Evolutionary conservation across 345 rosid species (phyloP).

Genomic region (Salix koriyanagi): DNA sequence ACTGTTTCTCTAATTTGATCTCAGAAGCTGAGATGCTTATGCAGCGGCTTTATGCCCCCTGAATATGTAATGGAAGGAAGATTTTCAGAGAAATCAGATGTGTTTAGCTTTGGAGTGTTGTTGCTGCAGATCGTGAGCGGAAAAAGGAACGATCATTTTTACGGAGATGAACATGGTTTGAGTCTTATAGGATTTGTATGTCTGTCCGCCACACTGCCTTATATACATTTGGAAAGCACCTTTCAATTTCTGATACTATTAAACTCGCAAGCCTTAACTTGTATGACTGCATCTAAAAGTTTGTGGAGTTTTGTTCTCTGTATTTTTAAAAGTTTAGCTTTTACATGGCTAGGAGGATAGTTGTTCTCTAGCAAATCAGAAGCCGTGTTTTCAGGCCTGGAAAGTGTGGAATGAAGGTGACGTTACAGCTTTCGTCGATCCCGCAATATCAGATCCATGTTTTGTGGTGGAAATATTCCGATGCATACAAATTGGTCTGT

Average conservation of each 20-base stretch:
- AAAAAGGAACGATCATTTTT: constrained; percentile 26
- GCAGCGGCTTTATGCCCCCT: constrained; percentile 49
- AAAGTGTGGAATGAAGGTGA: constrained; percentile 9
- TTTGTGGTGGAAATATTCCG: too few species aligned
- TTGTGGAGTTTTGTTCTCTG: too few species aligned
- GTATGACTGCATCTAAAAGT: too few species aligned
- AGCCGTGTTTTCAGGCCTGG: constrained; percentile 9
- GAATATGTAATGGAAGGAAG: constrained; percentile 43
- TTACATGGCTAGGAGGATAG: too few species aligned
- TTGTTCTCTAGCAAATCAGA: too few species aligned
- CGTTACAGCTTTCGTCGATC: too few species aligned
- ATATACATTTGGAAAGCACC: too few species aligned
- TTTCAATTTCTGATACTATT: too few species aligned
- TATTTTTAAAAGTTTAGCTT: too few species aligned
- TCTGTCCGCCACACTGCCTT: not conserved
- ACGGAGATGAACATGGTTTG: not conserved
- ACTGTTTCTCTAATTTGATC: not conserved
- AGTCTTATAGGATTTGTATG: constrained; percentile 12
- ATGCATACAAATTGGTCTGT: too few species aligned
- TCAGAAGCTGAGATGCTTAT: not conserved
- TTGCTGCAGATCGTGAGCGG: constrained; percentile 35
- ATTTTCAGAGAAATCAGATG: constrained; percentile 36
- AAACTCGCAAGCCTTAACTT: not conserved
- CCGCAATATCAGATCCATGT: too few species aligned
- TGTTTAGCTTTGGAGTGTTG: not conserved